Conservation (phyloP, 2,329 filamentous ascomycete genomes). For the Didymellaceae sp. region DNA sequence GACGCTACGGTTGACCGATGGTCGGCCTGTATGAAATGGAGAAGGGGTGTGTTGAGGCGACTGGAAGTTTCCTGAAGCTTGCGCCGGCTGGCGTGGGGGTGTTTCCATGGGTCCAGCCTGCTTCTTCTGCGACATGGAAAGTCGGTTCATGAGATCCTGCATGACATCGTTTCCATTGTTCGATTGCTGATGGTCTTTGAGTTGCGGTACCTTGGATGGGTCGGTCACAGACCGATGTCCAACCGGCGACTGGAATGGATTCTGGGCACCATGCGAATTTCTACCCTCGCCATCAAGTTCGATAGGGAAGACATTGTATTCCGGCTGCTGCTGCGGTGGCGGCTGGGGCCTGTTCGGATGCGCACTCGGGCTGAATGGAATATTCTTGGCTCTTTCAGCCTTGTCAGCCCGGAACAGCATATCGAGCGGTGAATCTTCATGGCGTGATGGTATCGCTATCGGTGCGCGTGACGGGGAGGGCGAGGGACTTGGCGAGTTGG, state of each 20-base stretch:
- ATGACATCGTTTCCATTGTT: slow-evolving; percentile 50
- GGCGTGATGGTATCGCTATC: slow-evolving; percentile 48
- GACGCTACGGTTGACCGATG: slow-evolving; percentile 35
- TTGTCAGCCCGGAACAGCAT: slow-evolving; percentile 89
- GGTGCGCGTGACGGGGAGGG: slow-evolving; percentile 61
- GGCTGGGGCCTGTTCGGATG: slow-evolving; percentile 36
- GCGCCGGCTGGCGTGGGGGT: slow-evolving; percentile 31
- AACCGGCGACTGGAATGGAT: slow-evolving; percentile 29
- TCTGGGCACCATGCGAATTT: slow-evolving; percentile 29
- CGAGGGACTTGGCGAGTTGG: slow-evolving; percentile 45
- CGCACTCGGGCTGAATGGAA: slow-evolving; percentile 52
- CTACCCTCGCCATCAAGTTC: slow-evolving; percentile 63
- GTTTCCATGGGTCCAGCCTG: slow-evolving; percentile 23
- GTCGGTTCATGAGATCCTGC: slow-evolving; percentile 52
- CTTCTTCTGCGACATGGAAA: slow-evolving; percentile 46
- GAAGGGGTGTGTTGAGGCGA: slow-evolving; percentile 48
- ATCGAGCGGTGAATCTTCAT: slow-evolving; percentile 79
- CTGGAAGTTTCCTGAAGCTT: slow-evolving; percentile 30
- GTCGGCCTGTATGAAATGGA: slow-evolving; percentile 46
- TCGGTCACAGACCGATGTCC: slow-evolving; percentile 40
- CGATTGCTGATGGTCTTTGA: slow-evolving; percentile 47
- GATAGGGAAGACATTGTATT: slow-evolving; percentile 66
- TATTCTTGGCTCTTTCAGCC: slow-evolving; percentile 72
- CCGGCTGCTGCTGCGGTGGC: slow-evolving; percentile 50
- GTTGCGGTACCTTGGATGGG: slow-evolving; percentile 38